phyloP scores from a whole-genome alignment of 805 yeast genomes.

The Candida quercuum region DNA sequence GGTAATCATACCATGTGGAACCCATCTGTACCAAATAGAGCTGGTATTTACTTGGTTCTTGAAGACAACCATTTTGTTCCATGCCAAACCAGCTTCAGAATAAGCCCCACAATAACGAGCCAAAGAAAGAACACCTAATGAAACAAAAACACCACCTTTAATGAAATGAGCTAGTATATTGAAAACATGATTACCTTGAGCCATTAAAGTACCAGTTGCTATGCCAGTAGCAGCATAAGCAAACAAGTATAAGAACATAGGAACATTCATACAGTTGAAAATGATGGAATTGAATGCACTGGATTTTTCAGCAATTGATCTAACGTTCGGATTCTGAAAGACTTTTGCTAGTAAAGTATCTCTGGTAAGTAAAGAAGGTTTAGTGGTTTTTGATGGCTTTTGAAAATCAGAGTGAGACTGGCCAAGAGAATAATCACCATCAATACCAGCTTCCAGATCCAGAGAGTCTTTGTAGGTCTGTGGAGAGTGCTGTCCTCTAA shows the following conservation, averaged over 20 bases:
- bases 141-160: conserved; percentile 86
- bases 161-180: conserved; percentile 91
- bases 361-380: conserved; percentile 20
- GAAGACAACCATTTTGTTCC: conserved; percentile 55
- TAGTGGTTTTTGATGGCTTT: too few relatives aligned
- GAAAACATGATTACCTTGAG: conserved; percentile 62
- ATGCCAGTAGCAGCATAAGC: conserved; percentile 48
- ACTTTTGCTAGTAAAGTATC: conserved; percentile 30
- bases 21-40: conserved; percentile 22
- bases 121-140: conserved; percentile 71
- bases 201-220: conserved; percentile 67
- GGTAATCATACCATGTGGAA: conserved; percentile 48
- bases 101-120: conserved; percentile 87
- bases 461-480: conserved; percentile 20
- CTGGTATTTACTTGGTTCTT: conserved; percentile 22
- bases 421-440: conserved; percentile 4
- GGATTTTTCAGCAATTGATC: conserved; percentile 17
- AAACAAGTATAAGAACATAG: conserved; percentile 54
- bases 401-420: background rate
- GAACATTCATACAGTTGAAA: conserved; percentile 55
- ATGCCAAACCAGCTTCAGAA: conserved; percentile 75
- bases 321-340: conserved; percentile 27
- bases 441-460: conserved; percentile 14
- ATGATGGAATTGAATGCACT: conserved; percentile 25
- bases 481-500: conserved; percentile 11